Evolutionary conservation across 306 rosid species (phyloP), one percentile per base, ranked within the genome.

Genomic region (Abrus pulchellus): DNA sequence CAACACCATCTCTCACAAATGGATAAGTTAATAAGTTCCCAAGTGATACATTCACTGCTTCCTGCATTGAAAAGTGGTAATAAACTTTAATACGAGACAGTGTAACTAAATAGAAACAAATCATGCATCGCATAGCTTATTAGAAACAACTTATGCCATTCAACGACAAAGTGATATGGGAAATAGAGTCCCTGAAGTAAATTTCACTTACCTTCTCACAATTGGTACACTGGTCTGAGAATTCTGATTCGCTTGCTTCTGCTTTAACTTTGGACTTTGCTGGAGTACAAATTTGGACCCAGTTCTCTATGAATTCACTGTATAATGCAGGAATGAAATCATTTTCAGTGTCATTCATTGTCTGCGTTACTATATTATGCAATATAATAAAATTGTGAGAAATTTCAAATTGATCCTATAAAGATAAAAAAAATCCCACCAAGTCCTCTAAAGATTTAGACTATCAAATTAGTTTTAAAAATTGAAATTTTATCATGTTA

Each of bases 21-120:
- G 95, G 95, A 69, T 91, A 93, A 12, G 90, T 90, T 86, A 93
- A 6, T 8, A 93, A 70, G 81, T 93, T 93, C 47, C 83, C 91
- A 69, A 91, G 80, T 2, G 98, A 93, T 20, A 93, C 91, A 78
- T 93, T 93, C 80, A 93, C 98, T n/a, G 97, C 91, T 80, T 90
- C 97, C 94, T 93, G 91, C 87, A 74, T 20, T 29, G 4, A 3
- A 60, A 50, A 40, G 55, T 1, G 4, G 5, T 32, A n/a, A 29
- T 33, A 49, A 41, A 38, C 3, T 14, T 56, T 2, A 70, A n/a
- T 14, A 57, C 33, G 0, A 71, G 1, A 13, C 45, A 9, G 13
- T n/a, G 49, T 50, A 48, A 48, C 20, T 60, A 60, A 11, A 10
- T 20, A 20, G 20, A 20, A 20, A 20, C 20, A 20, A 20, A 20